Evolutionary conservation across 1,284 basidiomycete species (phyloP).

Genomic region (Malassezia vespertilionis): DNA sequence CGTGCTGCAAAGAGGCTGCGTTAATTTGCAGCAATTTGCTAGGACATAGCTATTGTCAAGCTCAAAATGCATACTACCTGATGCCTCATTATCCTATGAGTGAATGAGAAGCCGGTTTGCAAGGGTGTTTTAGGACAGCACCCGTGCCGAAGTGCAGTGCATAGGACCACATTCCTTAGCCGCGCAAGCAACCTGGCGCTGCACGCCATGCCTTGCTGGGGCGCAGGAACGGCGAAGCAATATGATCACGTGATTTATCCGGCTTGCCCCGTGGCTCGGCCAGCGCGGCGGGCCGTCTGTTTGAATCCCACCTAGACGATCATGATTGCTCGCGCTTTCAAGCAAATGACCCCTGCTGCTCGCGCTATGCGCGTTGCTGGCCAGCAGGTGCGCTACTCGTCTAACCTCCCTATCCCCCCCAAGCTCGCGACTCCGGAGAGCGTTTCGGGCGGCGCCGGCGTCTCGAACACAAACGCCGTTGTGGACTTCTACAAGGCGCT

Average conservation of each 20-base stretch:
- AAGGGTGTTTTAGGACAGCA: background rate
- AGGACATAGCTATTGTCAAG: background rate
- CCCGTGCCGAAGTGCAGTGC: too few relatives aligned
- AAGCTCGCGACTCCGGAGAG: slow-evolving; percentile 84
- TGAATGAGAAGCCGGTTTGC: too few relatives aligned
- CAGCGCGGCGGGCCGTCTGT: background rate
- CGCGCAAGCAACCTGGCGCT: too few relatives aligned
- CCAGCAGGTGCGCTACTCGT: slow-evolving; percentile 27
- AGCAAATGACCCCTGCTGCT: slow-evolving; percentile 10
- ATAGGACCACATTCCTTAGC: too few relatives aligned
- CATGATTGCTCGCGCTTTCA: slow-evolving; percentile 17
- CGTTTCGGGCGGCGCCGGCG: slow-evolving; percentile 69
- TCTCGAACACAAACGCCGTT: slow-evolving; percentile 66
- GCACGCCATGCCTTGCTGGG: too few relatives aligned
- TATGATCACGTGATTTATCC: slow-evolving; percentile 14
- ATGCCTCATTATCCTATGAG: slow-evolving; percentile 5
- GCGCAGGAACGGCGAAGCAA: too few relatives aligned
- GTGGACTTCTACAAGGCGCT: slow-evolving; percentile 90
- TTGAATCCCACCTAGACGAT: slow-evolving; percentile 3
- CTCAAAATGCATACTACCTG: slow-evolving; percentile 10
- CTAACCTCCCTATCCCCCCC: slow-evolving; percentile 63
- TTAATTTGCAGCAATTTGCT: slow-evolving; percentile 2
- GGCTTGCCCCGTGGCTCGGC: slow-evolving; percentile 9
- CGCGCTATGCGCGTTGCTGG: slow-evolving; percentile 15
- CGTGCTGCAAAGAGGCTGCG: slow-evolving; percentile 38